Conservation (phyloP, 768 basidiomycete species). For the Exsudoporus frostii region DNA sequence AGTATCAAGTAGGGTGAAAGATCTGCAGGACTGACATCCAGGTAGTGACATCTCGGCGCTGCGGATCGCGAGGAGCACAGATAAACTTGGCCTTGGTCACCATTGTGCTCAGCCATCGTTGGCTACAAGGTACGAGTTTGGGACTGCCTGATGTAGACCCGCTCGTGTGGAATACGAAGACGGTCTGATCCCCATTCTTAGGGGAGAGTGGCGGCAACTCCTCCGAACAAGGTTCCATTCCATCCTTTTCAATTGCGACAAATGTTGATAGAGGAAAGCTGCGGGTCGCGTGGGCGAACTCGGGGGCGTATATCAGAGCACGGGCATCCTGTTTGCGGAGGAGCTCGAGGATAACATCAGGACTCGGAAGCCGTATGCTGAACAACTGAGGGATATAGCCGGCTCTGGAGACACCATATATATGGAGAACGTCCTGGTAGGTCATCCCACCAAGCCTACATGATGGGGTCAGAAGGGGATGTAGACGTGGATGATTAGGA, state of each 20-base stretch:
- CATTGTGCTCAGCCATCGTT: slow-evolving; percentile 61
- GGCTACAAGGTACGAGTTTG: slow-evolving; percentile 71
- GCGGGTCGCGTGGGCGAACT: slow-evolving; percentile 45
- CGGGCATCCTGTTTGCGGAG: slow-evolving; percentile 58
- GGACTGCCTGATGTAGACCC: slow-evolving; percentile 84
- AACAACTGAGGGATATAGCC: slow-evolving; percentile 78
- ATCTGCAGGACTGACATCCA: slow-evolving; percentile 58
- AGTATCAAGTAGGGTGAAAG: slow-evolving; percentile 24
- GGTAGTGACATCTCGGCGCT: slow-evolving; percentile 63
- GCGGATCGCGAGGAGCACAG: slow-evolving; percentile 44
- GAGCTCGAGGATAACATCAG: slow-evolving; percentile 67
- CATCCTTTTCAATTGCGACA: slow-evolving; percentile 40
- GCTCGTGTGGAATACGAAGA: slow-evolving; percentile 76
- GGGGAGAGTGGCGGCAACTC: slow-evolving; percentile 44
- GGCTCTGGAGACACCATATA: slow-evolving; percentile 72
- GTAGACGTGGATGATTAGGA: slow-evolving; percentile 4
- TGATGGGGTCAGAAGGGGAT: slow-evolving; percentile 11
- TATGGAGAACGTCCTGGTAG: slow-evolving; percentile 67
- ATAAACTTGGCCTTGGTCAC: slow-evolving; percentile 58
- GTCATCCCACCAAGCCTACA: slow-evolving; percentile 70
- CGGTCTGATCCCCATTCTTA: slow-evolving; percentile 39
- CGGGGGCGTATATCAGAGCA: slow-evolving; percentile 62
- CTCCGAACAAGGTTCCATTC: slow-evolving; percentile 35
- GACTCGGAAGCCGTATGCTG: slow-evolving; percentile 73
- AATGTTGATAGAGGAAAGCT: slow-evolving; percentile 49